Conservation (phyloP, 352 stramenopile genomes). For the Globisporangium middletonii region DNA sequence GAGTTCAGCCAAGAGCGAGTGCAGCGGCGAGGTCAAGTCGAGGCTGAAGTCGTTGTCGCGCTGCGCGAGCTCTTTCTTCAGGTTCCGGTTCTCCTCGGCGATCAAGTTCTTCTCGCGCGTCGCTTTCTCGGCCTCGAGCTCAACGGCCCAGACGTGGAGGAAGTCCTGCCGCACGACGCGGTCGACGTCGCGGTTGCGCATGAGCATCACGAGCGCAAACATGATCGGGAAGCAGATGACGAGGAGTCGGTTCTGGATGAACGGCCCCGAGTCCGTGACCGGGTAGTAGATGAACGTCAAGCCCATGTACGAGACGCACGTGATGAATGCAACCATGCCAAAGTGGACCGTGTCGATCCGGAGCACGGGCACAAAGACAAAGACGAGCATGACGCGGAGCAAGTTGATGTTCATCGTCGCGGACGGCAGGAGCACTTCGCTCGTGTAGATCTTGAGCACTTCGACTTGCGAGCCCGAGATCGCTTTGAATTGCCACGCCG, state of each 20-base stretch:
- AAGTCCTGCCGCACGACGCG: slow-evolving; percentile 77
- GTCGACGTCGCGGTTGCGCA: slow-evolving; percentile 70
- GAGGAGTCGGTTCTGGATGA: slow-evolving; percentile 63
- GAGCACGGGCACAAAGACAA: slow-evolving; percentile 67
- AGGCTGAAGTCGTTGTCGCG: slow-evolving; percentile 66
- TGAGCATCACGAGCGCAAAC: slow-evolving; percentile 60
- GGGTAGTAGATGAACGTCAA: slow-evolving; percentile 67
- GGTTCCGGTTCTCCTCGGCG: slow-evolving; percentile 71
- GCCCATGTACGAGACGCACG: slow-evolving; percentile 52
- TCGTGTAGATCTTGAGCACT: slow-evolving; percentile 59
- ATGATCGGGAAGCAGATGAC: slow-evolving; percentile 67
- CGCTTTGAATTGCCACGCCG: slow-evolving; percentile 51
- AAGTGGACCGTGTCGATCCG: slow-evolving; percentile 76
- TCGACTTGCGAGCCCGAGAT: slow-evolving; percentile 46
- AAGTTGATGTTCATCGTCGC: slow-evolving; percentile 82
- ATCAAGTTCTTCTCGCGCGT: slow-evolving; percentile 75
- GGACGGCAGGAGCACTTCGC: slow-evolving; percentile 51
- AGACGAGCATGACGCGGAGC: slow-evolving; percentile 68
- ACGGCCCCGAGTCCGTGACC: slow-evolving; percentile 41
- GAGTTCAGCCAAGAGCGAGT: slow-evolving; percentile 64
- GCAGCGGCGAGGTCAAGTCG: slow-evolving; percentile 69
- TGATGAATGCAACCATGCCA: slow-evolving; percentile 39
- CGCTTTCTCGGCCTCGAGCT: slow-evolving; percentile 65
- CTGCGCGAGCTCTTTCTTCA: slow-evolving; percentile 73
- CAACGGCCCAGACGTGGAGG: slow-evolving; percentile 69